Evolutionary conservation across 1,284 basidiomycete genomes (phyloP).

Genomic region (Ustilago loliicola): DNA sequence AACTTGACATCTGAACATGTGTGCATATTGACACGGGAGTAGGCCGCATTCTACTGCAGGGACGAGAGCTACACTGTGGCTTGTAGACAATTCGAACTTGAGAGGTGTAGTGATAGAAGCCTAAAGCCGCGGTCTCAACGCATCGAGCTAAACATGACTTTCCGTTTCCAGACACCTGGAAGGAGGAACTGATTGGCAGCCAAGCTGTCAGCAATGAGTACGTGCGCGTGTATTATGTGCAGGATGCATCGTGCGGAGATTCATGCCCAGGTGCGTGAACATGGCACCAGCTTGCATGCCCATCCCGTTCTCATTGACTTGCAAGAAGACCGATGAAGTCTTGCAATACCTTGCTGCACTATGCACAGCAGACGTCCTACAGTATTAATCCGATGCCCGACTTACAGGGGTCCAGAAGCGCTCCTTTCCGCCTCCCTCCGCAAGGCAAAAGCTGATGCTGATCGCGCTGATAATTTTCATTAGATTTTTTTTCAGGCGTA

Average conservation of each 20-base stretch:
- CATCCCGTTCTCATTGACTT: no score
- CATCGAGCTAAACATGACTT: not conserved
- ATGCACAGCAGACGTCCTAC: not conserved
- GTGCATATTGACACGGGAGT: not conserved
- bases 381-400: conserved; percentile 2
- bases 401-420: conserved; percentile 1
- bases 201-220: not conserved
- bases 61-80: not conserved
- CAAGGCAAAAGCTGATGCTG: no score
- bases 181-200: not conserved
- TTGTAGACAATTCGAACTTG: not conserved
- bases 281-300: no score
- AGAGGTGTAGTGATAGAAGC: not conserved
- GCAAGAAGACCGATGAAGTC: no score
- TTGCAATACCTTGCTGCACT: not conserved
- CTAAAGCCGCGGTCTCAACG: not conserved
- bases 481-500: not conserved
- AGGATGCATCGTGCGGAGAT: not conserved
- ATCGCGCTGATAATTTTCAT: not conserved
- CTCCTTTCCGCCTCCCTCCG: not conserved
- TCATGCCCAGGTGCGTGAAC: not conserved
- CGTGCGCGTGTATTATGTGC: not conserved
- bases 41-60: conserved; percentile 4
- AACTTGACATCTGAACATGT: not conserved
- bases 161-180: not conserved